Evolutionary conservation across 805 yeast species (phyloP), one percentile per base, ranked within the genome.

Genomic region (Candida endomychidarum): DNA sequence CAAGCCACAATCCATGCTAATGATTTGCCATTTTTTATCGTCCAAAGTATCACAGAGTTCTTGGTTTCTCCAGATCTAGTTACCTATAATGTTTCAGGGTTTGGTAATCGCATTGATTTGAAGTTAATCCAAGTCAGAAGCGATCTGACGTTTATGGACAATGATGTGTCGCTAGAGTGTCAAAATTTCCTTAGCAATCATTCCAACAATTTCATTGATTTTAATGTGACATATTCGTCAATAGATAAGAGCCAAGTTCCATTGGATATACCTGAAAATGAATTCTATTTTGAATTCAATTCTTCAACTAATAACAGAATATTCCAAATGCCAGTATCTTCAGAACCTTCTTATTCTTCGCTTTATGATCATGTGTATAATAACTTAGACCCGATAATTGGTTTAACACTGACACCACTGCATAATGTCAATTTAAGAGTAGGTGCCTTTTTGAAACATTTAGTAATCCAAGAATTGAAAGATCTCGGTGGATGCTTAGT

Each of bases 11-110:
- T 82, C 12, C 72, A 72, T 41, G 63, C 67, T 25, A 83, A 83
- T 48, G 83, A 75, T 46, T 61, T 83, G 26, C 89, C 93, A 2
- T 82, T 71, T 48, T 75, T 70, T 43, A 65, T 81, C 2, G 71
- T 84, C 0, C 83, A 80, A 48, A 56, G 64, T 2, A 44, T 65
- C 4, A 28, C 58, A 10, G 57, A 65, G 22, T 63, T 59, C 42
- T 48, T 68, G n/a, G 33, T 66, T 12, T 39, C 37, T 5, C 49
- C 67, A 2, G 71, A 66, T 27, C 27, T 42, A 8, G 24, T 20
- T 12, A 14, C 24, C 12, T 33, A 36, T 17, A 31, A 40, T 21
- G 15, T 30, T 9, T 15, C 29, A 16, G 20, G 14, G 22, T 28
- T 37, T 11, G 11, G 33, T 8, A 22, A 19, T 12, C 32, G 24